Base-by-base conservation (phyloP, 148 eudicot species). In the Linanthus parryae region DNA sequence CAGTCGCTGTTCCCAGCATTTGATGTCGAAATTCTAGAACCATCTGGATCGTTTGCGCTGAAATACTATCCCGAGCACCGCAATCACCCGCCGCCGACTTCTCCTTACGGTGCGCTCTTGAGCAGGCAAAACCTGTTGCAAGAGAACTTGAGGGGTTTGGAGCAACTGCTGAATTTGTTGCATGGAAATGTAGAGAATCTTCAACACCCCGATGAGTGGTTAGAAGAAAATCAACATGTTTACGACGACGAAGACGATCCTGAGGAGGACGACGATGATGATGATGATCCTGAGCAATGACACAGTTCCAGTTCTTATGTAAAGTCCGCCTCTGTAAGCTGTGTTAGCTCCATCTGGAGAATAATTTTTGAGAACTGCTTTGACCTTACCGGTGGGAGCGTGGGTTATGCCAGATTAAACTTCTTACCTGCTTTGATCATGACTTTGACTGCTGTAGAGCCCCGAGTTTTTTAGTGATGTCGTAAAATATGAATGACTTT, bases 1-100 rank as follows among this genome's bases (percentile, higher is more conserved):
- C 73, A 71, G 2, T 57, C 86, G 2, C 42, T 88, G 12, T 70
- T 43, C 34, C 96, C 96, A 33, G 84, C 74, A 49, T 84, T 88
- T 34, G 60, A 67, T 46, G 51, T 71, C 6, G 73, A 84, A 25
- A 22, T 55, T 15, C 47, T 71, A 1, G 73, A 81, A 44, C 75
- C 78, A 28, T 48, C 71, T 12, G 82, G 80, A 46, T 70, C 38
- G 39, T 67, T 84, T 52, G 15, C 25, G 19, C 67, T 88, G 26
- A 56, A 43, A 58, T 79, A 70, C 64, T 56, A 73, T 37, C 74
- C 82, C 3, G 59, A 73, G 17, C 69, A 62, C 27, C 54, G 74
- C 18, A 62, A 33, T 33, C 40, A 8, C 17, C 29, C 61, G 12
- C 56, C 73, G 38, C 49, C 54, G 33, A 33, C 18, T 61, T 36